These are phyloP conservation scores for Sporisorium scitamineum DNA, from an alignment of 1,284 basidiomycete genomes.

Conservation along the genomic window DNA sequence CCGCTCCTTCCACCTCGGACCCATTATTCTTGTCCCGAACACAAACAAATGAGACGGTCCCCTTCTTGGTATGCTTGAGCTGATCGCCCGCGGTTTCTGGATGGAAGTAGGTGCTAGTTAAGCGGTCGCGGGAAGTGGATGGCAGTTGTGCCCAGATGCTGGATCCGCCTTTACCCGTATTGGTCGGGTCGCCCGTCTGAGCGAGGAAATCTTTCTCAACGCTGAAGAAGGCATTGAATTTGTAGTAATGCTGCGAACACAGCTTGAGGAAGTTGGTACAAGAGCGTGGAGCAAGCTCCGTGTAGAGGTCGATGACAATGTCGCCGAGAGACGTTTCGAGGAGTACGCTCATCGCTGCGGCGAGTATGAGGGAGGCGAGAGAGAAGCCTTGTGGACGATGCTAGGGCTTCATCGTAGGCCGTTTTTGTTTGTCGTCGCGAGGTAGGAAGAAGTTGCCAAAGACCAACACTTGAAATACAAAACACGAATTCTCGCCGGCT, in stretches of 20 bases:
- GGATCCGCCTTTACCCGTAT: slow-evolving; percentile 81
- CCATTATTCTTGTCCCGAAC: slow-evolving; percentile 11
- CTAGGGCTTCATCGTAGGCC: neutral
- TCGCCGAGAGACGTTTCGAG: slow-evolving; percentile 96
- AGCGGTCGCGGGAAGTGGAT: slow-evolving; percentile 52
- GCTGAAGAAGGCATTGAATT: slow-evolving; percentile 85
- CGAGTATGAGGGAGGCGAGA: neutral
- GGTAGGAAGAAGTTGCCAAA: neutral
- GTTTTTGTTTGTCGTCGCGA: neutral
- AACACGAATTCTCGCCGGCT: neutral
- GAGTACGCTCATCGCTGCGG: slow-evolving; percentile 83
- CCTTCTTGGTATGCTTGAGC: slow-evolving; percentile 85
- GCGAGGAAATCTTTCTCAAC: slow-evolving; percentile 97
- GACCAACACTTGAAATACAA: slow-evolving; percentile 4
- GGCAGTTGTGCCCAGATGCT: slow-evolving; percentile 68
- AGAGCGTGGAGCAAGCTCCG: slow-evolving; percentile 87
- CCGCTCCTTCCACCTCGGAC: slow-evolving; percentile 70
- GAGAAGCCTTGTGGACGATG: neutral
- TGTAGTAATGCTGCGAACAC: slow-evolving; percentile 96
- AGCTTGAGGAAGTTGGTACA: slow-evolving; percentile 97
- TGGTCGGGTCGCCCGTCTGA: slow-evolving; percentile 93
- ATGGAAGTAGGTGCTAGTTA: slow-evolving; percentile 80
- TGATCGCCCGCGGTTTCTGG: slow-evolving; percentile 79
- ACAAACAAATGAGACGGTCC: slow-evolving; percentile 78
- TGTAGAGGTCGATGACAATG: slow-evolving; percentile 93